Percentiles rank a stretch among this genome's conserved stretches.
phyloP scores from a whole-genome alignment of 345 rosid genomes.

The Gynandropsis gynandra region DNA sequence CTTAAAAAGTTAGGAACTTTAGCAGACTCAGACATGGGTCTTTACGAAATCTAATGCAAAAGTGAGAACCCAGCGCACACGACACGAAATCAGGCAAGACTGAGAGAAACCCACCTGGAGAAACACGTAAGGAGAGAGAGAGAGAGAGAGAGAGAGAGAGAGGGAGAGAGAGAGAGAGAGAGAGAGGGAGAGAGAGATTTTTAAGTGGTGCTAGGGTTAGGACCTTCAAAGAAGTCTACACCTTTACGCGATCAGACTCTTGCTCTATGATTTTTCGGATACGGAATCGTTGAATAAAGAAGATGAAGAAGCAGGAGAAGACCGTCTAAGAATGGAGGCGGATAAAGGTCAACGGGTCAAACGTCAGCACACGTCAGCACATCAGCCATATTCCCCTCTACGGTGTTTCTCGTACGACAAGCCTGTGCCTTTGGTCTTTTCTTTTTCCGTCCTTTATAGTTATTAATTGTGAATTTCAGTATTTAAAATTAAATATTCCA shows the following conservation, averaged over 20 bases:
- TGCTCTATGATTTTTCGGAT: not conserved
- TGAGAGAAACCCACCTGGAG: constrained; percentile 22
- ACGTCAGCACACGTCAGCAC: constrained; percentile 19
- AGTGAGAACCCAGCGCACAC: constrained; percentile 6
- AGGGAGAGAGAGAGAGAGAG: constrained; percentile 9
- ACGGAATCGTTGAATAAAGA: constrained; percentile 21
- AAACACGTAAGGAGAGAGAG: constrained; percentile 1
- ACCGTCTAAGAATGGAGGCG: constrained; percentile 21
- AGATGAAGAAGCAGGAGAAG: constrained; percentile 1
- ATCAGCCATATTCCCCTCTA: not conserved
- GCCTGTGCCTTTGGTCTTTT: too few relatives aligned
- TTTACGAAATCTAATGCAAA: constrained; percentile 9
- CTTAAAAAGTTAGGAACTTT: constrained; percentile 17
- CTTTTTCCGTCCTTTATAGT: too few relatives aligned
- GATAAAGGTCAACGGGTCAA: constrained; percentile 29
- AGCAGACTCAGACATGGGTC: not conserved
- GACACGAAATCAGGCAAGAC: not conserved
- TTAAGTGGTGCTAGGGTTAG: constrained; percentile 1
- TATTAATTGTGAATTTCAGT: too few relatives aligned
- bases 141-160: constrained; percentile 4
- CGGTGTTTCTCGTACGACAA: too few relatives aligned
- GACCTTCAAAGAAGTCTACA: constrained; percentile 3
- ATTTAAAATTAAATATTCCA: too few relatives aligned
- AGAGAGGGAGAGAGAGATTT: constrained; percentile 11
- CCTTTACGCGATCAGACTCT: constrained; percentile 18